Evolutionary conservation across 768 basidiomycete genomes (phyloP), one percentile per base, ranked within the genome.

Genomic region (Cubamyces lactineus): DNA sequence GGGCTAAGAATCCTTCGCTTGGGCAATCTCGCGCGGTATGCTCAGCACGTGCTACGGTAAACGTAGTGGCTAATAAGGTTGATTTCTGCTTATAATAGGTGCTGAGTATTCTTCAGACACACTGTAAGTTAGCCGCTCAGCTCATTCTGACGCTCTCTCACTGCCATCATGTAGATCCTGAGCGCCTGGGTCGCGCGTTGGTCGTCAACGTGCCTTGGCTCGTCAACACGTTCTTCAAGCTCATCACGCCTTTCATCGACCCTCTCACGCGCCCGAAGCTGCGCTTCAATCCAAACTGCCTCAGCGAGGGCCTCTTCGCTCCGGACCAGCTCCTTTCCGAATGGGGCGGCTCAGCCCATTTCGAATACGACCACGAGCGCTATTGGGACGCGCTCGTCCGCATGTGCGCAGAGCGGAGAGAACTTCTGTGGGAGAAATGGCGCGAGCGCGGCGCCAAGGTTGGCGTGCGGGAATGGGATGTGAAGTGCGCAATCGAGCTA

Each of bases 191-290:
- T 28, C 72, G 73, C 28, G 83, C 92, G 0, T 74, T 92, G 45
- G 84, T 94, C 68, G 79, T 88, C 61, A 91, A 94, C 67, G 81
- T 94, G n/a, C 93, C 94, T 3, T 94, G 86, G 77, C 71, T 92
- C 52, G 70, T 94, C 53, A 84, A 83, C 57, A 79, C 84, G 0
- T 93, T 94, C 75, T 88, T 85, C 79, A 91, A 88, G 66, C 73
- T 92, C 66, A 86, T 94, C 69, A 83, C 77, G 66, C 90, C 92
- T 1, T 88, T 94, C 70, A 84, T 95, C 53, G 94, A 96, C 74
- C 91, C 94, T 2, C 72, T 92, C 61, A 94, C 92, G 0, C 84
- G 86, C 30, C 73, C 80, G 39, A 92, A 92, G 74, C 80, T 92
- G 73, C 81, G 86, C 59, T 91, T 92, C 74, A 92, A 92, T 68